A percentile compares a stretch with the other conserved stretches of the same genome.
phyloP scores from a whole-genome alignment of 805 yeast species.

The Tetrapisispora fleetii region DNA sequence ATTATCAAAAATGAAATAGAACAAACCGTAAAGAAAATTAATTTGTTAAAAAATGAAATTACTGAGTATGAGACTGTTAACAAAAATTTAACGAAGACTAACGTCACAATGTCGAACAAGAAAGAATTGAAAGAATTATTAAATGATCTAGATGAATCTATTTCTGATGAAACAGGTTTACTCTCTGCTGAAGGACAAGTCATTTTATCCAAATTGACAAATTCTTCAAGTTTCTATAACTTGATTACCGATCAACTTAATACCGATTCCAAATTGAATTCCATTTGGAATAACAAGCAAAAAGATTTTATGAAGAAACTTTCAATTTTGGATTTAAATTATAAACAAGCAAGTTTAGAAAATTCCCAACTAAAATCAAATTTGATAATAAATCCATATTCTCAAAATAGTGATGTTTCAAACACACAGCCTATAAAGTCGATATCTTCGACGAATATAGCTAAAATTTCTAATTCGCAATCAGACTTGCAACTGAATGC shows the following conservation, averaged over 20 bases:
- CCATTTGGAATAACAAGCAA: conserved; percentile 18
- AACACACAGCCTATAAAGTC: background rate
- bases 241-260: conserved; percentile 20
- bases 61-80: conserved; percentile 11
- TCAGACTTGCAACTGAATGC: background rate
- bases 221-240: conserved; percentile 14
- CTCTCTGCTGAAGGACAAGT: conserved; percentile 19
- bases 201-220: conserved; percentile 15
- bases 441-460: background rate
- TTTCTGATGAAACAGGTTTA: conserved; percentile 22
- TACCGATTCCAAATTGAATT: conserved; percentile 19
- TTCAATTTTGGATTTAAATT: conserved; percentile 15
- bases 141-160: conserved; percentile 16
- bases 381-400: conserved; percentile 16
- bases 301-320: conserved; percentile 14
- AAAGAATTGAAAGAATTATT: conserved; percentile 7
- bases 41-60: conserved; percentile 14
- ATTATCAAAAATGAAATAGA: conserved; percentile 8
- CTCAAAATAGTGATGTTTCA: background rate
- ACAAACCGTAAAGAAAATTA: conserved; percentile 6
- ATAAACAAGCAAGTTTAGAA: conserved; percentile 15
- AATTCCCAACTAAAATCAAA: conserved; percentile 18
- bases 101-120: background rate
- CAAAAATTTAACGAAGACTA: conserved; percentile 14
- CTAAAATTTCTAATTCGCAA: background rate